Percentiles rank a stretch among this genome's conserved stretches.
Evolutionary conservation across 768 basidiomycete species (phyloP).

Genomic region (Amanita rimosa): DNA sequence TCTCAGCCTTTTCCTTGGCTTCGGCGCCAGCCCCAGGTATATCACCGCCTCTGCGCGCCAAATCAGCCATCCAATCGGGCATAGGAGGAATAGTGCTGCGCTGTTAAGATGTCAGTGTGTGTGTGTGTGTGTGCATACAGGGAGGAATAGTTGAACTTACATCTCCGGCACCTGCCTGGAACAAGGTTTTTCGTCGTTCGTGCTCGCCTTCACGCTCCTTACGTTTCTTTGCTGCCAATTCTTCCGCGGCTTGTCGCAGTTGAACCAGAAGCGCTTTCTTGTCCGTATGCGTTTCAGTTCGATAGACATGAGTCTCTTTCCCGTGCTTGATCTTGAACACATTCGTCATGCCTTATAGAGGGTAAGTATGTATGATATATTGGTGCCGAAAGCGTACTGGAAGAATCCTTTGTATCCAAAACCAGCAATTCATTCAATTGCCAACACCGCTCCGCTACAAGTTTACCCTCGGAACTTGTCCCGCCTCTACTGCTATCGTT

Average conservation of each 20-base stretch:
- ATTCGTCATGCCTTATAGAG: conserved; percentile 64
- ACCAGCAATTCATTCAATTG: conserved; percentile 89
- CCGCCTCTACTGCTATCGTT: conserved; percentile 22
- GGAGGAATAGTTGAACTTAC: conserved; percentile 12
- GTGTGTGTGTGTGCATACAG: not conserved
- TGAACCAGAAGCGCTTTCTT: conserved; percentile 80
- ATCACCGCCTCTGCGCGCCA: conserved; percentile 45
- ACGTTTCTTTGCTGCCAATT: conserved; percentile 75
- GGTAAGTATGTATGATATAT: not conserved
- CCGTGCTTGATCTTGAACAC: conserved; percentile 92
- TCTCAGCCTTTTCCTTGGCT: conserved; percentile 66
- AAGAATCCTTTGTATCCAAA: conserved; percentile 90
- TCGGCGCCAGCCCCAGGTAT: conserved; percentile 31
- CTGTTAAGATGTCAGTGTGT: conserved; percentile 5
- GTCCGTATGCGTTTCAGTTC: conserved; percentile 70
- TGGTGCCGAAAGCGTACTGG: conserved; percentile 40
- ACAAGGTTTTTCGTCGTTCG: conserved; percentile 73
- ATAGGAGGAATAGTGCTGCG: conserved; percentile 36
- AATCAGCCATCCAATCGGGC: conserved; percentile 70
- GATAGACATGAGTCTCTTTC: conserved; percentile 91
- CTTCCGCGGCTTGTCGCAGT: conserved; percentile 90
- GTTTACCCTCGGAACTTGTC: conserved; percentile 49
- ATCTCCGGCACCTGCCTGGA: conserved; percentile 36
- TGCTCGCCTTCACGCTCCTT: conserved; percentile 94
- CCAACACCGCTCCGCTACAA: conserved; percentile 93